Percentiles rank a stretch among this genome's conserved stretches.
Evolutionary conservation across 2,329 filamentous ascomycete species (phyloP).

Genomic region (Pseudogymnoascus sp.): DNA sequence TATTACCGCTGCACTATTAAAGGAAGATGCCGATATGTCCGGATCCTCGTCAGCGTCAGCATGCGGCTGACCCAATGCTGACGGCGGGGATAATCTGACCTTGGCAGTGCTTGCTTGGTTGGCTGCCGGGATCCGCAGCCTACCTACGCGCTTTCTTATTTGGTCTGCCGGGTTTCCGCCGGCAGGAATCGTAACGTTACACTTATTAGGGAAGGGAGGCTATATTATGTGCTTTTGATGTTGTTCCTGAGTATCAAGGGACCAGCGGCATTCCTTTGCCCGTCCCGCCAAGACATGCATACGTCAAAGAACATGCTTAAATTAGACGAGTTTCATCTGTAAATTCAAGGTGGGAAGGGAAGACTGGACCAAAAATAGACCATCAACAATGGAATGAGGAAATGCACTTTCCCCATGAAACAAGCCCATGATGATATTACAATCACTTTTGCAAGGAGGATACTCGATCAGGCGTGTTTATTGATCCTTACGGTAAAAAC

Average conservation of each 20-base stretch:
- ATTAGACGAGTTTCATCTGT: neutral
- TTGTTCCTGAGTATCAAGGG: neutral
- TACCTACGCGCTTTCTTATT: neutral
- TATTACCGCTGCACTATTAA: neutral
- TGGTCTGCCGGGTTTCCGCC: neutral
- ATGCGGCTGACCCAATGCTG: neutral
- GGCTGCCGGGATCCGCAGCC: neutral
- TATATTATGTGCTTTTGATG: neutral
- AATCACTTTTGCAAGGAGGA: too few species aligned
- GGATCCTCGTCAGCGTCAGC: neutral
- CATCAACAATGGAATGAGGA: neutral
- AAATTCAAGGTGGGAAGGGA: neutral
- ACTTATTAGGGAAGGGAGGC: neutral
- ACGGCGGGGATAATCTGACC: neutral
- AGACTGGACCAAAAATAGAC: neutral
- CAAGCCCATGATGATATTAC: neutral
- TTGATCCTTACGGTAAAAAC: neutral
- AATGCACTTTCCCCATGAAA: neutral
- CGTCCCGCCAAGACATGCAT: neutral
- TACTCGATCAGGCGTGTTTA: neutral
- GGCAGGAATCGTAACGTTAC: neutral
- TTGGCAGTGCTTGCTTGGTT: neutral
- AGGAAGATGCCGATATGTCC: neutral
- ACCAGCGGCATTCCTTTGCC: neutral
- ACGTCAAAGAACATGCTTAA: conserved; percentile 1